Evolutionary conservation across 2,329 filamentous ascomycete species (phyloP).

Genomic region (Leptographium wingfieldii): DNA sequence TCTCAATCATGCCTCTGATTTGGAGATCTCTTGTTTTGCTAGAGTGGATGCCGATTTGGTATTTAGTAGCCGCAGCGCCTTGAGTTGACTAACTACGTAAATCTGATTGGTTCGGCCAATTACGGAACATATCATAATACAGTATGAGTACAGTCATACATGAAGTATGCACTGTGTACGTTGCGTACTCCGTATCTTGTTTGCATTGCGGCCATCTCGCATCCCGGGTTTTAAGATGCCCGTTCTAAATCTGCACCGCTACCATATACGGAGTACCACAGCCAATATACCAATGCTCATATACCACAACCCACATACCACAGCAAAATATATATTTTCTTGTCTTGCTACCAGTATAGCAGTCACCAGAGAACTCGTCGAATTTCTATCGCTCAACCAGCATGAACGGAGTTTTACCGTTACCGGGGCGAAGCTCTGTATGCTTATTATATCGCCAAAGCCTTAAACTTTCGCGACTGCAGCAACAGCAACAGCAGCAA

Average conservation of each 20-base stretch:
- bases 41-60: not conserved
- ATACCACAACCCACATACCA: not conserved
- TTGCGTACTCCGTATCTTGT: not conserved
- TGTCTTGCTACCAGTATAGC: no score
- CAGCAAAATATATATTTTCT: not conserved
- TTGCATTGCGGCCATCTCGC: not conserved
- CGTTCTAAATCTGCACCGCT: not conserved
- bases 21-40: not conserved
- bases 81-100: constrained; percentile 16
- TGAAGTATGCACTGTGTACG: not conserved
- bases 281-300: not conserved
- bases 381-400: not conserved
- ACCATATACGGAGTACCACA: not conserved
- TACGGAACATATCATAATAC: constrained; percentile 9
- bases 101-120: constrained; percentile 17
- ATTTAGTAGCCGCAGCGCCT: not conserved
- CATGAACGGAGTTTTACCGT: constrained; percentile 30
- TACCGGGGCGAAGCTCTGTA: constrained; percentile 24
- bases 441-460: constrained; percentile 28
- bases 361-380: no score
- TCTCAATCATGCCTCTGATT: no score
- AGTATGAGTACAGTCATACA: not conserved
- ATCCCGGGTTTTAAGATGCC: not conserved
- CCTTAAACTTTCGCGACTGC: constrained; percentile 26
- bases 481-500: constrained; percentile 2